phyloP scores from a whole-genome alignment of 2,329 filamentous ascomycete species.

The Colletotrichum trifolii region DNA sequence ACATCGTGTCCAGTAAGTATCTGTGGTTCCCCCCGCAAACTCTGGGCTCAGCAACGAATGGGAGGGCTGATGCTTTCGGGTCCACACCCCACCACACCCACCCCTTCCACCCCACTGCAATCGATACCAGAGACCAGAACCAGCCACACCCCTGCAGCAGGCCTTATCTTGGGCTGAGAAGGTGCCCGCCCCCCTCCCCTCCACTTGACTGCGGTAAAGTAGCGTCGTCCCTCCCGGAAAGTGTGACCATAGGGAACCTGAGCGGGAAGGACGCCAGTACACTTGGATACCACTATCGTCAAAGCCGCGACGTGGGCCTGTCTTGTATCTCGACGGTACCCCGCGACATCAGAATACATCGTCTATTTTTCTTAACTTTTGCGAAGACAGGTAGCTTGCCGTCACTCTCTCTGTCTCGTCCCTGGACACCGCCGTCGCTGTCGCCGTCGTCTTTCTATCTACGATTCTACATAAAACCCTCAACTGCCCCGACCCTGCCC shows the following conservation, averaged over 20 bases:
- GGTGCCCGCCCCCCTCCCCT: not conserved
- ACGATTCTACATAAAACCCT: constrained; percentile 40
- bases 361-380: not conserved
- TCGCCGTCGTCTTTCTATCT: no score
- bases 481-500: constrained; percentile 30
- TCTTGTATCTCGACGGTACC: constrained; percentile 34
- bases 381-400: not conserved
- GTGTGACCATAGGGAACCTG: constrained; percentile 6
- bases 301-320: constrained; percentile 13
- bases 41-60: constrained; percentile 30
- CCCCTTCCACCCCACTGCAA: constrained; percentile 31
- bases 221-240: no score
- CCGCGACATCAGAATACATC: constrained; percentile 10
- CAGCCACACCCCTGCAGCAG: constrained; percentile 34
- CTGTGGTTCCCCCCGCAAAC: constrained; percentile 33
- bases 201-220: no score
- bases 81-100: constrained; percentile 34
- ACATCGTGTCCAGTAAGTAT: not conserved
- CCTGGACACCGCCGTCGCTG: constrained; percentile 8
- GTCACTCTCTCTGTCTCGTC: no score
- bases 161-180: constrained; percentile 36
- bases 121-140: constrained; percentile 31
- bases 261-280: constrained; percentile 19
- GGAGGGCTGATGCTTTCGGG: constrained; percentile 20
- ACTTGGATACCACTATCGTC: constrained; percentile 22